Evolutionary conservation across 257 asterid genomes (phyloP).

Genomic region (Hygrophila difformis): DNA sequence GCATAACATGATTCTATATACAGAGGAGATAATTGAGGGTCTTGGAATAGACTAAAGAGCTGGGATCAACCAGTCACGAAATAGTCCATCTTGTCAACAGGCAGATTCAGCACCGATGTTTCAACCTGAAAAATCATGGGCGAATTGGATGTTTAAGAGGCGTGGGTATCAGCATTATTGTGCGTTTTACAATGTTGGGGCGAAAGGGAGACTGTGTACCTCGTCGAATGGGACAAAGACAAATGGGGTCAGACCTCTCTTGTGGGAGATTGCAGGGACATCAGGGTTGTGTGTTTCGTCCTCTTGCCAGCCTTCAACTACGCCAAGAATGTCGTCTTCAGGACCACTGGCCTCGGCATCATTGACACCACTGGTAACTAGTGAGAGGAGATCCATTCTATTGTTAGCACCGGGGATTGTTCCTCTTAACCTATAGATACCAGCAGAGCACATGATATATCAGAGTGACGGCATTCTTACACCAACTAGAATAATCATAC

Average conservation of each 20-base stretch:
- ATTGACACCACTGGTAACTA: conserved; percentile 77
- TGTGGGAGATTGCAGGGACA: conserved; percentile 85
- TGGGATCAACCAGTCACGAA: conserved; percentile 63
- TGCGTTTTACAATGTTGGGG: too few relatives aligned
- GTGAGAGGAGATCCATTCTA: conserved; percentile 73
- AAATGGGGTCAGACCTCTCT: conserved; percentile 74
- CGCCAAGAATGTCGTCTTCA: conserved; percentile 73
- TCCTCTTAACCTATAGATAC: conserved; percentile 64
- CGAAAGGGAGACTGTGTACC: conserved; percentile 30
- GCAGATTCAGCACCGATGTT: conserved; percentile 68
- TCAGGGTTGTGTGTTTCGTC: conserved; percentile 92
- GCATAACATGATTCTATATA: conserved; percentile 15
- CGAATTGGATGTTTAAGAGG: background rate
- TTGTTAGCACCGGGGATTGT: conserved; percentile 80
- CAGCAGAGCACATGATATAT: background rate
- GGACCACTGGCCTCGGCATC: conserved; percentile 55
- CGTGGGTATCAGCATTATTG: background rate
- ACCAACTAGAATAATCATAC: too few relatives aligned
- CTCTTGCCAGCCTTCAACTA: conserved; percentile 86
- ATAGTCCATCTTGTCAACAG: conserved; percentile 90
- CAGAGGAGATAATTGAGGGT: conserved; percentile 9
- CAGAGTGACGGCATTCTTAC: too few relatives aligned
- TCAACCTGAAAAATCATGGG: conserved; percentile 41
- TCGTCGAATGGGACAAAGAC: conserved; percentile 94
- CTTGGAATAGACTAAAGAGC: background rate